Conservation (phyloP, 257 asterid genomes). For the Cruciata laevipes region DNA sequence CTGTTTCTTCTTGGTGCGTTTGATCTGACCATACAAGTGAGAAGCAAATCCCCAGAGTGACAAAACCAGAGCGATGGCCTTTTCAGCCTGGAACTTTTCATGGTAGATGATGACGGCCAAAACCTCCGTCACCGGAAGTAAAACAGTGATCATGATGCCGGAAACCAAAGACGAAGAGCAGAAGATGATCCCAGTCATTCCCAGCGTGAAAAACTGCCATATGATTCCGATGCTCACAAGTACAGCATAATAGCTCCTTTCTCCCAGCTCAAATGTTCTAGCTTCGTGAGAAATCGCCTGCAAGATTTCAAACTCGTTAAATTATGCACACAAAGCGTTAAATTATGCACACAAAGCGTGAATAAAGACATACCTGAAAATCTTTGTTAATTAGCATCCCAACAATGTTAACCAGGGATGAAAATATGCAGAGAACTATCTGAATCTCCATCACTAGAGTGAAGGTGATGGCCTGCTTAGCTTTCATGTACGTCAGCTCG, state of each 20-base stretch:
- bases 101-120: conserved; percentile 22
- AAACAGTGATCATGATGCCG: conserved; percentile 10
- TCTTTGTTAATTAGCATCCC: conserved; percentile 23
- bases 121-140: conserved; percentile 18
- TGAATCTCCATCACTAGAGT: conserved; percentile 25
- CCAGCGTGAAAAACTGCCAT: conserved; percentile 21
- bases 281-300: conserved; percentile 26
- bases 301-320: not conserved
- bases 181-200: conserved; percentile 20
- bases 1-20: conserved; percentile 9
- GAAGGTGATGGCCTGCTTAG: conserved; percentile 12
- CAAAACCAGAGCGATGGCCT: conserved; percentile 20
- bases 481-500: conserved; percentile 18
- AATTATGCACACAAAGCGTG: not conserved
- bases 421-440: conserved; percentile 13
- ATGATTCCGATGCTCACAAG: conserved; percentile 12
- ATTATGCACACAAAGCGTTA: not conserved
- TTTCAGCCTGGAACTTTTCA: conserved; percentile 24
- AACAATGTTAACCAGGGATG: conserved; percentile 8
- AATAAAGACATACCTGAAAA: conserved; percentile 15
- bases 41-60: conserved; percentile 33
- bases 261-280: conserved; percentile 17
- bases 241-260: conserved; percentile 16
- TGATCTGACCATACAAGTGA: conserved; percentile 22
- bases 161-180: conserved; percentile 21